Percentiles rank a stretch among this genome's conserved stretches.
Conservation (phyloP, 257 asterid genomes). For the Solanum chmielewskii region DNA sequence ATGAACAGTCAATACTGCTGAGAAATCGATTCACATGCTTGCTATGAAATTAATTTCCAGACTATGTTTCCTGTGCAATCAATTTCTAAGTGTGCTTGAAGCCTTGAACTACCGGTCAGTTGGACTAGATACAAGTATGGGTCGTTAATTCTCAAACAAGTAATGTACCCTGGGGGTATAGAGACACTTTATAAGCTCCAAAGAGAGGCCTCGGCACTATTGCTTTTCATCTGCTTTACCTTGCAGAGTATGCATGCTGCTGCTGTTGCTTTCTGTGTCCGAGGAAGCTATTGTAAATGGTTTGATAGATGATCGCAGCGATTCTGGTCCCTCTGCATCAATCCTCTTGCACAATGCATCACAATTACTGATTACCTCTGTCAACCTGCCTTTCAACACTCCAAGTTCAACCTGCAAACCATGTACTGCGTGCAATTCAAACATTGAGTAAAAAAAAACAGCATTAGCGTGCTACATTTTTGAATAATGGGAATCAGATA, state of each 20-base stretch:
- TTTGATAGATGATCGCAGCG: slow-evolving; percentile 54
- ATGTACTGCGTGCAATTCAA: slow-evolving; percentile 44
- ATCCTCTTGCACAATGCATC: slow-evolving; percentile 91
- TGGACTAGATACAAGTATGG: not conserved
- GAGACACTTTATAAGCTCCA: not conserved
- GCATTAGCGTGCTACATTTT: not conserved
- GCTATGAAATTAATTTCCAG: not conserved
- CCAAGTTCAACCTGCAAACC: slow-evolving; percentile 92
- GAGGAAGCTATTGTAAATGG: slow-evolving; percentile 38
- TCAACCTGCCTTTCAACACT: slow-evolving; percentile 81
- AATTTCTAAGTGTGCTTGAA: not conserved
- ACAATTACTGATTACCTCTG: slow-evolving; percentile 85
- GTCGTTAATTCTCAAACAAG: not conserved
- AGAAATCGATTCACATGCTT: not conserved
- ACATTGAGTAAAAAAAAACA: not conserved
- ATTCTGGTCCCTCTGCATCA: slow-evolving; percentile 65
- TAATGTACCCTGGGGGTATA: not conserved
- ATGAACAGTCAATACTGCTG: not conserved
- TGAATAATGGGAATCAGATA: not conserved
- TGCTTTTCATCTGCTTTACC: not conserved
- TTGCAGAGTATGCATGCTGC: not conserved
- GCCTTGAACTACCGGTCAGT: not conserved
- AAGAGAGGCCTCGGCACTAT: not conserved
- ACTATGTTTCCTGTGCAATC: not conserved
- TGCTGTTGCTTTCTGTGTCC: slow-evolving; percentile 5